Conservation (phyloP, 257 asterid species). For the Mentha longifolia region DNA sequence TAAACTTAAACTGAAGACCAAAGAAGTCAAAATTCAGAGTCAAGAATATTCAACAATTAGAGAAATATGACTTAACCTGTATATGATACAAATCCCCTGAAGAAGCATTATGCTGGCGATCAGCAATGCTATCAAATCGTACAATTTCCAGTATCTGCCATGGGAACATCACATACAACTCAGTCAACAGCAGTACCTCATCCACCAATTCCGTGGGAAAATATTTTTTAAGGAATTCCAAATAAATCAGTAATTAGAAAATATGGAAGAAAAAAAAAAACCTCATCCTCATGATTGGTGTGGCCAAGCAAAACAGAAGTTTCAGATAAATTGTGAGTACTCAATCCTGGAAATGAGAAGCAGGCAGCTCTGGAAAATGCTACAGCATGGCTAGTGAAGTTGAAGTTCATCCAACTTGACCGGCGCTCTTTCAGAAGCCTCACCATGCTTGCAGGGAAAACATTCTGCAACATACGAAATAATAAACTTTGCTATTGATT, state of each 20-base stretch:
- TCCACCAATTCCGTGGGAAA: not conserved
- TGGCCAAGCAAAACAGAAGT: slow-evolving; percentile 39
- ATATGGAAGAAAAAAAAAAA: slow-evolving; percentile 13
- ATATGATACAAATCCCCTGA: slow-evolving; percentile 43
- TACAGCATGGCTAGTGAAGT: slow-evolving; percentile 39
- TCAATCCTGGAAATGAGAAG: slow-evolving; percentile 40
- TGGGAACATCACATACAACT: slow-evolving; percentile 13
- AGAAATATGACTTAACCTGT: slow-evolving; percentile 39
- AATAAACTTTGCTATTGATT: not conserved
- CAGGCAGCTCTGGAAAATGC: slow-evolving; percentile 37
- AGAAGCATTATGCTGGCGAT: slow-evolving; percentile 21
- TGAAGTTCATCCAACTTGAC: slow-evolving; percentile 48
- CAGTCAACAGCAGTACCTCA: slow-evolving; percentile 14
- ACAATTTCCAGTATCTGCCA: slow-evolving; percentile 42
- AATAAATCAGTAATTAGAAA: not conserved
- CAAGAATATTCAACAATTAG: not conserved
- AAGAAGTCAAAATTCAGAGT: not conserved
- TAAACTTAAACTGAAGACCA: slow-evolving; percentile 3
- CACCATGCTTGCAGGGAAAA: slow-evolving; percentile 46
- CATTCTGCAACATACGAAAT: slow-evolving; percentile 43
- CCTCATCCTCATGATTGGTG: slow-evolving; percentile 49
- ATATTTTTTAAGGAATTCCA: no score
- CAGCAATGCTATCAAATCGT: slow-evolving; percentile 29
- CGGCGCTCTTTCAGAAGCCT: slow-evolving; percentile 48
- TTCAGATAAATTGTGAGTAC: slow-evolving; percentile 33